phyloP scores from a whole-genome alignment of 2,329 filamentous ascomycete species.

The Colletotrichum agaves region DNA sequence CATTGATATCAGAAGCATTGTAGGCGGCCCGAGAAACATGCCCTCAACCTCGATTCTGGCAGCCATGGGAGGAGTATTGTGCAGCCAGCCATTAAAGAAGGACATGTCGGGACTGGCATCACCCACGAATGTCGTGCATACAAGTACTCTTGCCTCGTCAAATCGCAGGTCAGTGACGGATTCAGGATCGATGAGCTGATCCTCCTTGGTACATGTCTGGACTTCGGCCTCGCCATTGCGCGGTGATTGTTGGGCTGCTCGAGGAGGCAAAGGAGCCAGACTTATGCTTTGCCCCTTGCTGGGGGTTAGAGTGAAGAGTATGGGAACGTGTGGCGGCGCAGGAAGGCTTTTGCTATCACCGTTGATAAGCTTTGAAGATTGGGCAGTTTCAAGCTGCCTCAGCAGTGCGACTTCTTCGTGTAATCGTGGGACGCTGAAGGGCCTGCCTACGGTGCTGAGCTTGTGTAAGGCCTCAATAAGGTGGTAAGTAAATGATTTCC shows the following conservation, averaged over 20 bases:
- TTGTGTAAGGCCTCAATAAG: conserved; percentile 66
- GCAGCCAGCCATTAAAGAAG: conserved; percentile 74
- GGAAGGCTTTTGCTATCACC: conserved; percentile 52
- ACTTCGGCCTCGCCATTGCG: conserved; percentile 37
- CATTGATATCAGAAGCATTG: conserved; percentile 75
- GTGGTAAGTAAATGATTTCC: conserved; percentile 68
- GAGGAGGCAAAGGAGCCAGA: conserved; percentile 59
- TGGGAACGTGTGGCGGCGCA: conserved; percentile 53
- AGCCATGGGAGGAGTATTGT: conserved; percentile 65
- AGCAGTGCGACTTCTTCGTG: conserved; percentile 64
- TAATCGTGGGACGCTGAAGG: conserved; percentile 66
- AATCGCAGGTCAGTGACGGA: conserved; percentile 67
- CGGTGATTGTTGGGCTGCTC: conserved; percentile 46
- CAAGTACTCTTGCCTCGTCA: conserved; percentile 71
- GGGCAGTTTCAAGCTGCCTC: conserved; percentile 56
- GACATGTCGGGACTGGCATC: conserved; percentile 74
- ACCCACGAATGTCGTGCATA: conserved; percentile 74
- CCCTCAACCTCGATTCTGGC: conserved; percentile 72
- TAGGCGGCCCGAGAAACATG: conserved; percentile 75
- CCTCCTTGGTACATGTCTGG: conserved; percentile 46
- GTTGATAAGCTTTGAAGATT: conserved; percentile 57
- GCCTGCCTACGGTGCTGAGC: conserved; percentile 58
- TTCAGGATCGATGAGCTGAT: conserved; percentile 58
- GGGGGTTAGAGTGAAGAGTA: conserved; percentile 66
- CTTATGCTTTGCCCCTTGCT: conserved; percentile 63